These are phyloP conservation scores for Neofusicoccum laricinum DNA, from an alignment of 2,329 filamentous ascomycete genomes.

Conservation along the genomic window DNA sequence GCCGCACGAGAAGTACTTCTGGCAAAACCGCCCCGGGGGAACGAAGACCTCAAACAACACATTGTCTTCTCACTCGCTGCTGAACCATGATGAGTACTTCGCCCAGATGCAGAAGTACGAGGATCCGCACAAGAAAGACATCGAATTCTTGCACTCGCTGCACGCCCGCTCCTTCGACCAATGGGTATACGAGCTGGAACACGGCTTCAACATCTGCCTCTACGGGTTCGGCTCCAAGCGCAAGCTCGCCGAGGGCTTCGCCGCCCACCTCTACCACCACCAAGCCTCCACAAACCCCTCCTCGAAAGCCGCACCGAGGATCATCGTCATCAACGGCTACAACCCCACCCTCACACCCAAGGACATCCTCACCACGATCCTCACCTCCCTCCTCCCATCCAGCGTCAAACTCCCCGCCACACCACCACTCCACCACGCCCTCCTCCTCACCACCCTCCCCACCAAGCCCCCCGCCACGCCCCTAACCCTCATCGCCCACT, in stretches of 20 bases:
- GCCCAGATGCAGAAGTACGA: conserved; percentile 60
- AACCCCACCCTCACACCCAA: conserved; percentile 62
- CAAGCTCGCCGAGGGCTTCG: conserved; percentile 70
- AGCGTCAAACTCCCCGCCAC: conserved; percentile 60
- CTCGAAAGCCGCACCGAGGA: conserved; percentile 50
- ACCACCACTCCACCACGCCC: conserved; percentile 65
- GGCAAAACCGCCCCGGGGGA: conserved; percentile 79
- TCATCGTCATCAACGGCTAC: conserved; percentile 88
- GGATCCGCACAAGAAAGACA: conserved; percentile 69
- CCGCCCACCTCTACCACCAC: conserved; percentile 62
- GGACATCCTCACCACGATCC: conserved; percentile 68
- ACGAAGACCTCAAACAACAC: conserved; percentile 86
- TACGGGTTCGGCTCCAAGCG: conserved; percentile 94
- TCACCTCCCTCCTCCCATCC: conserved; percentile 56
- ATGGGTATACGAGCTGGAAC: conserved; percentile 85
- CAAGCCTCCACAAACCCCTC: conserved; percentile 26
- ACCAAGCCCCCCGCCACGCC: conserved; percentile 31
- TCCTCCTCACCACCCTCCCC: conserved; percentile 61
- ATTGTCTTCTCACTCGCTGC: conserved; percentile 67
- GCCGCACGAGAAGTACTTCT: conserved; percentile 89
- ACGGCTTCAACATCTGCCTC: conserved; percentile 84
- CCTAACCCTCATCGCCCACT: conserved; percentile 64
- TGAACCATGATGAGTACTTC: conserved; percentile 93
- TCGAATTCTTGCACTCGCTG: conserved; percentile 67
- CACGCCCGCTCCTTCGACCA: conserved; percentile 83